These are phyloP conservation scores for Penicillium italicum DNA, from an alignment of 2,329 filamentous ascomycete species.

Conservation along the genomic window DNA sequence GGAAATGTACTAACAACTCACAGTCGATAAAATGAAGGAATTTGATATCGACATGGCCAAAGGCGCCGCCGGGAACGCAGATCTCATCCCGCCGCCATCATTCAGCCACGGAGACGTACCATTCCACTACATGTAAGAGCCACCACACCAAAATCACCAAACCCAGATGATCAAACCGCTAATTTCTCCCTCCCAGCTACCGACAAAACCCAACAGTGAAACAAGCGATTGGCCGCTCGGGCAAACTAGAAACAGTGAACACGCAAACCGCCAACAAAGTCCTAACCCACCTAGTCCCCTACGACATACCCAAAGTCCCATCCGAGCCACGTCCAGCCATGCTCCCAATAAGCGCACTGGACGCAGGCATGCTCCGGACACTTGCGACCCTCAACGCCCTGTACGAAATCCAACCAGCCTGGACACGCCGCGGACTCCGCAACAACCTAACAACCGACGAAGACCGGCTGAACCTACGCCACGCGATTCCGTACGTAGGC, in stretches of 20 bases:
- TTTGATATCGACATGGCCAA: slow-evolving; percentile 66
- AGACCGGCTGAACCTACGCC: slow-evolving; percentile 59
- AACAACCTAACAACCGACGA: slow-evolving; percentile 61
- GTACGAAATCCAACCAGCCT: slow-evolving; percentile 73
- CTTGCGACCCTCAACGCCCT: slow-evolving; percentile 62
- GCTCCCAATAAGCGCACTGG: slow-evolving; percentile 47
- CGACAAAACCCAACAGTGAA: slow-evolving; percentile 79
- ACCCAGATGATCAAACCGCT: slow-evolving; percentile 16
- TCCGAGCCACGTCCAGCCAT: slow-evolving; percentile 57
- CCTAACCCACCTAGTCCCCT: slow-evolving; percentile 57
- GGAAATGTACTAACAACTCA: background rate
- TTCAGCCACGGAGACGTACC: slow-evolving; percentile 71
- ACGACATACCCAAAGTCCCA: slow-evolving; percentile 61
- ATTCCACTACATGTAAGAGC: slow-evolving; percentile 56
- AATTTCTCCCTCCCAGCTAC: slow-evolving; percentile 53
- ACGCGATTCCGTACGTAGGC: slow-evolving; percentile 76
- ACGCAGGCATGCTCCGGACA: slow-evolving; percentile 60
- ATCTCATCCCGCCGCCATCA: slow-evolving; percentile 75
- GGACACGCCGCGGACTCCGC: slow-evolving; percentile 76
- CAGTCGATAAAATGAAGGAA: slow-evolving; percentile 57
- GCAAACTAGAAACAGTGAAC: slow-evolving; percentile 59
- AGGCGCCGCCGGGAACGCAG: slow-evolving; percentile 57
- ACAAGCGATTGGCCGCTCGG: slow-evolving; percentile 54
- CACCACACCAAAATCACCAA: background rate
- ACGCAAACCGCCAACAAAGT: slow-evolving; percentile 57